Conservation (phyloP, 768 basidiomycete species). For the Termitomyces sp. region DNA sequence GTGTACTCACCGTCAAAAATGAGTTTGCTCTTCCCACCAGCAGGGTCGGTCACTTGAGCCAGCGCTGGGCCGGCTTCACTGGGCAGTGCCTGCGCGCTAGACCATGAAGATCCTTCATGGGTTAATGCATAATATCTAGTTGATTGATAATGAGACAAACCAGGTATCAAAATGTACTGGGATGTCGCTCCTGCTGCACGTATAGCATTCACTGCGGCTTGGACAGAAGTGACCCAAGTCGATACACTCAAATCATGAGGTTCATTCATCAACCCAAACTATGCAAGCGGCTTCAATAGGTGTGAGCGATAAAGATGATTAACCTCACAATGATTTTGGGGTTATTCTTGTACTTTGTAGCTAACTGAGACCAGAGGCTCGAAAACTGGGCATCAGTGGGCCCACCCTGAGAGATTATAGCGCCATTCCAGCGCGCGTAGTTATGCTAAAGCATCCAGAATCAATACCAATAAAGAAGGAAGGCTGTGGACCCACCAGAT, state of each 20-base stretch:
- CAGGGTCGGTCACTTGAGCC: slow-evolving; percentile 35
- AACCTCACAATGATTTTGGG: slow-evolving; percentile 37
- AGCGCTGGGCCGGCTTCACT: slow-evolving; percentile 45
- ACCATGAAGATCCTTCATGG: slow-evolving; percentile 22
- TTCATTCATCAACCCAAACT: slow-evolving; percentile 50
- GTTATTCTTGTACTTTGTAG: slow-evolving; percentile 41
- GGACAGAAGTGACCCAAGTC: slow-evolving; percentile 45
- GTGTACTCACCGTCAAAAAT: slow-evolving; percentile 39
- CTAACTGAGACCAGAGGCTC: slow-evolving; percentile 49
- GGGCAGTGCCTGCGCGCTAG: slow-evolving; percentile 28
- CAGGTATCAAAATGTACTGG: slow-evolving; percentile 56
- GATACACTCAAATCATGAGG: slow-evolving; percentile 50
- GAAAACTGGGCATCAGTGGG: slow-evolving; percentile 50
- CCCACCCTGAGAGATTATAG: slow-evolving; percentile 55
- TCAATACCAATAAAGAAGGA: neutral
- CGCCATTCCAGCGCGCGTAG: slow-evolving; percentile 56
- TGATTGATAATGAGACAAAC: slow-evolving; percentile 16
- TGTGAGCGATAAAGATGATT: slow-evolving; percentile 15
- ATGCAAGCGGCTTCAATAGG: neutral
- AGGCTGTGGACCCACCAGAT: slow-evolving; percentile 30
- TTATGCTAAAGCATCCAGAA: slow-evolving; percentile 32
- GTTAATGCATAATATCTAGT: neutral
- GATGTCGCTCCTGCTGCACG: slow-evolving; percentile 50
- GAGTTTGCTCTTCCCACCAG: slow-evolving; percentile 37
- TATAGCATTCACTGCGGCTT: slow-evolving; percentile 56